phyloP scores from a whole-genome alignment of 73 alveolate genomes.

The Paramecium caudatum region DNA sequence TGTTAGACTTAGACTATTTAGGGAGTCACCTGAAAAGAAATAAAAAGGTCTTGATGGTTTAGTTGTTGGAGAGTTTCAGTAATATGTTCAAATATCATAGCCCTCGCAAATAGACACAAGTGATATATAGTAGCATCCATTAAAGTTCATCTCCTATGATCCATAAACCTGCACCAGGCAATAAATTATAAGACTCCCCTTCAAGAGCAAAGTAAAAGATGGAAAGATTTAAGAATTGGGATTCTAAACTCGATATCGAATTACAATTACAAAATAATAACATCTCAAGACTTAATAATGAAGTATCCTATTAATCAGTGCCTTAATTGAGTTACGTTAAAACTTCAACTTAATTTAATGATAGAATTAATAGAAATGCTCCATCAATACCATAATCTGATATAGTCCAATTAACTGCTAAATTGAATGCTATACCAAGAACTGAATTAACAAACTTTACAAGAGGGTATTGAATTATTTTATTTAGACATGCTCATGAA shows the following conservation, averaged over 20 bases:
- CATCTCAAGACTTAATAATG: not conserved
- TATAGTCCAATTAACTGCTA: slow-evolving; percentile 9
- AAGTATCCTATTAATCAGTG: not conserved
- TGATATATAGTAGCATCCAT: slow-evolving; percentile 13
- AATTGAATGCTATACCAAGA: slow-evolving; percentile 53
- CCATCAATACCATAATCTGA: slow-evolving; percentile 26
- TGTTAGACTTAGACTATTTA: slow-evolving; percentile 61
- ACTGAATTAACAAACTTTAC: slow-evolving; percentile 34
- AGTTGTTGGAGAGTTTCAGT: slow-evolving; percentile 61
- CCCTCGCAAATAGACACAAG: slow-evolving; percentile 40
- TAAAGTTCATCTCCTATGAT: slow-evolving; percentile 58
- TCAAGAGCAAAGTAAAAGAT: slow-evolving; percentile 50
- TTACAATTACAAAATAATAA: slow-evolving; percentile 3
- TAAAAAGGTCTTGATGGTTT: slow-evolving; percentile 51
- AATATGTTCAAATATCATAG: not conserved
- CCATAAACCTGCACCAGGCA: not conserved
- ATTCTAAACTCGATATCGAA: slow-evolving; percentile 49
- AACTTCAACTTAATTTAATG: not conserved
- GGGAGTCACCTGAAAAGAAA: slow-evolving; percentile 60
- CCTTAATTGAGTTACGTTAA: not conserved
- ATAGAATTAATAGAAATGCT: slow-evolving; percentile 29
- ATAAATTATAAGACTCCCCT: not conserved
- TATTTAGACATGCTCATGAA: slow-evolving; percentile 40
- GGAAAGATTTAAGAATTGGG: slow-evolving; percentile 60
- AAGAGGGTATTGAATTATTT: slow-evolving; percentile 42